These are phyloP conservation scores for Circinella minor DNA, from an alignment of 371 early-diverging fungal genomes.

Conservation along the genomic window DNA sequence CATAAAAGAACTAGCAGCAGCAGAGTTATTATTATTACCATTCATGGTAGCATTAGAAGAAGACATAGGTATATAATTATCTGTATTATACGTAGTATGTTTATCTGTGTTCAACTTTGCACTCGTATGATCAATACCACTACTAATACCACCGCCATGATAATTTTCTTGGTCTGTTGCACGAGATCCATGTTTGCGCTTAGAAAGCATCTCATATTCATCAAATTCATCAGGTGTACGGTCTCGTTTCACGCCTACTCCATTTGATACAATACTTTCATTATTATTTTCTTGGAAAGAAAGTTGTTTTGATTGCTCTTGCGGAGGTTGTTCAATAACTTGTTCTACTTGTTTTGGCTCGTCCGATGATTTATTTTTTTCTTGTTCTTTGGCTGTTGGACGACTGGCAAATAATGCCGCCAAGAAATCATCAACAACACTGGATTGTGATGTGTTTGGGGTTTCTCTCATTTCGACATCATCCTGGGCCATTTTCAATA, in stretches of 20 bases:
- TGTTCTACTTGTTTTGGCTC: slow-evolving; percentile 13
- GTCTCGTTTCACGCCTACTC: slow-evolving; percentile 15
- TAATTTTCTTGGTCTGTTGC: slow-evolving; percentile 11
- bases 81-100: too few relatives aligned
- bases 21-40: too few relatives aligned
- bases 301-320: slow-evolving; percentile 11
- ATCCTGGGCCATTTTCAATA: neutral
- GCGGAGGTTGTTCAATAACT: too few relatives aligned
- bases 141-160: neutral
- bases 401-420: slow-evolving; percentile 52
- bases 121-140: neutral
- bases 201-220: slow-evolving; percentile 53
- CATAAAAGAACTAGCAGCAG: slow-evolving; percentile 7
- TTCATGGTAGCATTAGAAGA: too few relatives aligned
- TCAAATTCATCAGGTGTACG: slow-evolving; percentile 50
- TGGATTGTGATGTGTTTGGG: slow-evolving; percentile 23
- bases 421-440: slow-evolving; percentile 54
- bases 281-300: too few relatives aligned
- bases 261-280: neutral
- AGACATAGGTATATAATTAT: too few relatives aligned
- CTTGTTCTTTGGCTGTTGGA: slow-evolving; percentile 67
- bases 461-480: slow-evolving; percentile 2
- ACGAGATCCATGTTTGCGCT: slow-evolving; percentile 21
- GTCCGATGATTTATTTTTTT: slow-evolving; percentile 28
- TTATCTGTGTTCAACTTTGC: neutral